These are phyloP conservation scores for Skeletonema grethae DNA, from an alignment of 108 stramenopile genomes.

Conservation along the genomic window DNA sequence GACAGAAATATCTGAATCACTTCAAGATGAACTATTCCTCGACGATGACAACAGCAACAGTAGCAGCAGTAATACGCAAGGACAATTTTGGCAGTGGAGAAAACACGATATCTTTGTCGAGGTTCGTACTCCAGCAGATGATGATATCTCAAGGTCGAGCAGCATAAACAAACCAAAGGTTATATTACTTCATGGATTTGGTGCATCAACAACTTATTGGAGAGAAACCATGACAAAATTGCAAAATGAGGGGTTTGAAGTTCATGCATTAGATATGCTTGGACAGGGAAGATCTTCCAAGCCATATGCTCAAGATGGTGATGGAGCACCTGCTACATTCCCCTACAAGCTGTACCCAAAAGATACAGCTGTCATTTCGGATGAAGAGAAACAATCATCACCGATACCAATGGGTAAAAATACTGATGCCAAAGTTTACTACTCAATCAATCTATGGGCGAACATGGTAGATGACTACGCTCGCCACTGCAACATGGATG, in stretches of 20 bases:
- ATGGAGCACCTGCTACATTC: background rate
- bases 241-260: slow-evolving; percentile 53
- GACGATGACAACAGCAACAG: background rate
- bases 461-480: slow-evolving; percentile 66
- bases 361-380: background rate
- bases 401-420: slow-evolving; percentile 7
- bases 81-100: slow-evolving; percentile 41
- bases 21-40: background rate
- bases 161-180: slow-evolving; percentile 26
- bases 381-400: background rate
- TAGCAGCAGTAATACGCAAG: background rate
- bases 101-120: slow-evolving; percentile 36
- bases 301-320: slow-evolving; percentile 14
- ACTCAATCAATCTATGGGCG: slow-evolving; percentile 73
- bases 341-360: background rate
- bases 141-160: background rate
- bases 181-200: slow-evolving; percentile 69
- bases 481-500: slow-evolving; percentile 26
- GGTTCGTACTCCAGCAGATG: slow-evolving; percentile 9
- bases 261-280: slow-evolving; percentile 65
- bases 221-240: slow-evolving; percentile 53
- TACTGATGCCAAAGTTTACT: slow-evolving; percentile 30
- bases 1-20: background rate
- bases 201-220: slow-evolving; percentile 68
- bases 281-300: slow-evolving; percentile 68